Base-by-base conservation (phyloP, 2,329 filamentous ascomycete genomes). In the Penicillium sp. region DNA sequence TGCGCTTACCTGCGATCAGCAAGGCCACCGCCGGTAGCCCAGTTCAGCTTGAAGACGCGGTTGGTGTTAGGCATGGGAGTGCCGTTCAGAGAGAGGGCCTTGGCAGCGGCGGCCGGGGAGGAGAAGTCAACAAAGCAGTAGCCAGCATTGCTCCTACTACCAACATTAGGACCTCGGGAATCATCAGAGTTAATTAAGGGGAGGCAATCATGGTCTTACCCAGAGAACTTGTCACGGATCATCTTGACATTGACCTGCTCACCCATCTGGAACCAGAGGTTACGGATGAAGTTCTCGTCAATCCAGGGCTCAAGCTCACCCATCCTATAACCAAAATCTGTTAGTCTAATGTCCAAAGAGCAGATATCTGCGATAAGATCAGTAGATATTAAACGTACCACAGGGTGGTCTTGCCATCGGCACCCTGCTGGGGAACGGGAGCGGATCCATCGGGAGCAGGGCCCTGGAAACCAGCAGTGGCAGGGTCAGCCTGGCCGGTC, bases 251-350 rank as follows among this genome's bases (percentile, higher is more conserved):
- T 97, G 69, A 99, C 95, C 63, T 87, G 87, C 78, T 98, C 95
- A 66, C 90, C 92, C 80, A 96, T 90, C 69, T 93, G 87, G 71
- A 91, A 96, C 84, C 91, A 98, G 46, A 98, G 87, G 68, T 90
- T 95, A 78, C 96, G 93, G 72, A 99, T 90, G 76, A 98, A 99
- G 79, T 93, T 96, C 81, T 99, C 95, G 69, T 99, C 95, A 80
- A 99, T 98, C 95, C 95, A 99, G 27, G 92, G 91, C 78, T 98
- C 93, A 63, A 99, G 89, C 76, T 99, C 95, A 67, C 95, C 95
- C 95, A 99, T 99, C 93, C 93, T 96, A 61, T 22, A 26, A 26
- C 3, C 57, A 48, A 13, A 13, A 33, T 11, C 11, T 21, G 48
- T 57, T 31, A 53, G 44, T 13, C 13, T 26, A 19, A 21, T 31